Evolutionary conservation across 768 basidiomycete genomes (phyloP).

Genomic region (Pholiota molesta): DNA sequence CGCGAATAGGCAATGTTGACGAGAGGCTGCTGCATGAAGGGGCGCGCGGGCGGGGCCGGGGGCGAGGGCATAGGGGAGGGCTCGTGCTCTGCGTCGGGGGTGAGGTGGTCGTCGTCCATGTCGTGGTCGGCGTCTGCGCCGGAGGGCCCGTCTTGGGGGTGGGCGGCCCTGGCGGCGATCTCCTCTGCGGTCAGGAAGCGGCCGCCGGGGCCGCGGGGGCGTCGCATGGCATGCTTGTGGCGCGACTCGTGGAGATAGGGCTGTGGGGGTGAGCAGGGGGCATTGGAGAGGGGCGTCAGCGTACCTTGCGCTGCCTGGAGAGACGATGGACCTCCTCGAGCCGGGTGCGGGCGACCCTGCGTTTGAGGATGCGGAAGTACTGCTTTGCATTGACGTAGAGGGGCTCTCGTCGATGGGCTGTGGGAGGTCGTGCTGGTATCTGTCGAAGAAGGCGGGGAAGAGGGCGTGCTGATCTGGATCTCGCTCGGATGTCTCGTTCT

Average conservation of each 20-base stretch:
- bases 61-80: slow-evolving; percentile 20
- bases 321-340: slow-evolving; percentile 94
- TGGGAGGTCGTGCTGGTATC: slow-evolving; percentile 26
- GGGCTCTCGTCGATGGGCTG: slow-evolving; percentile 88
- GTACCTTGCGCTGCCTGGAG: slow-evolving; percentile 90
- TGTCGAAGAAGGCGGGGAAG: slow-evolving; percentile 32
- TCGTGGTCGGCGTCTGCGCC: slow-evolving; percentile 47
- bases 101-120: slow-evolving; percentile 37
- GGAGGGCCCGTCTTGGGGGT: slow-evolving; percentile 30
- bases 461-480: slow-evolving; percentile 22
- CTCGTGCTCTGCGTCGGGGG: slow-evolving; percentile 16
- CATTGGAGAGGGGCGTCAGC: slow-evolving; percentile 11
- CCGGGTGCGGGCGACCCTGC: slow-evolving; percentile 86
- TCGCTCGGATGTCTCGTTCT: slow-evolving; percentile 26
- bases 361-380: slow-evolving; percentile 97
- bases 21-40: slow-evolving; percentile 25
- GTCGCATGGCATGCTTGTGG: slow-evolving; percentile 97
- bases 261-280: slow-evolving; percentile 40
- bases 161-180: slow-evolving; percentile 72
- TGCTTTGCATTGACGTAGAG: slow-evolving; percentile 99
- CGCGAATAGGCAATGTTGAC: slow-evolving; percentile 26
- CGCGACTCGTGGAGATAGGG: slow-evolving; percentile 98
- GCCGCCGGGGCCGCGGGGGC: slow-evolving; percentile 95
- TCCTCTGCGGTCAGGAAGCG: slow-evolving; percentile 97
- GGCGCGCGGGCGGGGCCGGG: slow-evolving; percentile 22